Evolutionary conservation across 192 early-diverging fungal species (phyloP), one percentile per base, ranked within the genome.

Genomic region (Gaertneriomyces semiglobifer): DNA sequence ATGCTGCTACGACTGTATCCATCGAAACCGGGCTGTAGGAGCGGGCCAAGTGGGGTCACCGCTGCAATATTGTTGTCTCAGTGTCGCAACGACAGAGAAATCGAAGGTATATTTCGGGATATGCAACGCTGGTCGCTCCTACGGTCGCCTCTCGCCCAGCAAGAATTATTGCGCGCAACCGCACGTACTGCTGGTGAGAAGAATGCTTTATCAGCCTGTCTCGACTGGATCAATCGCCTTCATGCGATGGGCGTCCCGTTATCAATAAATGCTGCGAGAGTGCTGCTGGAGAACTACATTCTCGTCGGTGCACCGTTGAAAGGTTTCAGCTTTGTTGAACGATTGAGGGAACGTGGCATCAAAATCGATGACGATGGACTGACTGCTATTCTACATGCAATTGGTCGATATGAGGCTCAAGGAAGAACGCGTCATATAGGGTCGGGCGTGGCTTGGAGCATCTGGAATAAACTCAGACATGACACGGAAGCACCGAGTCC

Each of bases 211-310:
- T 53, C 68, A 4, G 16, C 44, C 33, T 43, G n/a, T 44, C 53
- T 70, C 10, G 68, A 70, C 33, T 70, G 68, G 68, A 60, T 60
- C 4, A 61, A 70, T 59, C 48, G 68, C 6, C 46, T 42, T 33
- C 60, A 50, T 18, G 61, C 16, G 6, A 48, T 62, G 8, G 61
- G 61, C 40, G 60, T 70, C 4, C 61, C 61, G 0, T 38, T 70
- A 16, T 43, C n/a, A 25, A 38, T 42, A n/a, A 42, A 62, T 51
- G 59, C 68, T 51, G 50, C 54, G 6, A 56, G 50, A 7, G 39
- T 70, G 2, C 42, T 70, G 1, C 48, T 70, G n/a, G 39, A 62
- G 33, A 60, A 59, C 4, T 62, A 63, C 52, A 44, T 42, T 25
- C 39, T 14, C 4, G 42, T 14, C 50, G 68, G 68, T 14, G 42